A percentile compares a stretch with the other conserved stretches of the same genome.
These are phyloP conservation scores for Nakazawaea wickerhamii DNA, from an alignment of 805 yeast species.

Conservation along the genomic window DNA sequence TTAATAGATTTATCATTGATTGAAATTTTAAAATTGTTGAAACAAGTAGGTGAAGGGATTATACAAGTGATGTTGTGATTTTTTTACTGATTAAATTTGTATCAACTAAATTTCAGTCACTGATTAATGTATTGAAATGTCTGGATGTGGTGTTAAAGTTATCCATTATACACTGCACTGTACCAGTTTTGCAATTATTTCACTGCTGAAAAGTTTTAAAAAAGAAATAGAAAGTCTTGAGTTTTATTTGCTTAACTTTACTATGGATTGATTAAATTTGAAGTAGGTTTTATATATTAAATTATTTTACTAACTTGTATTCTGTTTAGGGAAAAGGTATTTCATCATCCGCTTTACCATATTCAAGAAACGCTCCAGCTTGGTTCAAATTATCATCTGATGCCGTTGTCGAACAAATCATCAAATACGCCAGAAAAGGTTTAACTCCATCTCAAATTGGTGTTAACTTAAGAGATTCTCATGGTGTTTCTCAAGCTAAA, in stretches of 20 bases:
- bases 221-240: conserved; percentile 9
- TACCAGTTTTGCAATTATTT: conserved; percentile 38
- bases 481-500: conserved; percentile 98
- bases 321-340: conserved; percentile 91
- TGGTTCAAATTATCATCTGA: conserved; percentile 98
- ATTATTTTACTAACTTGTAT: conserved; percentile 35
- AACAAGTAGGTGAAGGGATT: conserved; percentile 3
- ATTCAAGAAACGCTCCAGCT: conserved; percentile 97
- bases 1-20: no score
- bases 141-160: neutral
- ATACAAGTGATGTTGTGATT: conserved; percentile 4
- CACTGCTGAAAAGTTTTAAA: conserved; percentile 10
- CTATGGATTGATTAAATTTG: conserved; percentile 25
- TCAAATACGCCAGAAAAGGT: conserved; percentile 99
- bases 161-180: conserved; percentile 35
- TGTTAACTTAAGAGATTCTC: conserved; percentile 99
- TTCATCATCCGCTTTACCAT: conserved; percentile 97
- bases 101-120: no score
- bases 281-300: conserved; percentile 14
- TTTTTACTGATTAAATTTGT: neutral
- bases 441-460: conserved; percentile 99
- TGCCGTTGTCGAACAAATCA: conserved; percentile 93
- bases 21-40: no score
- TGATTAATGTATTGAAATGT: no score
- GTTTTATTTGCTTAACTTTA: conserved; percentile 5